Conservation (phyloP, 305 asterid genomes). For the Fraxinus xanthoxyloides region DNA sequence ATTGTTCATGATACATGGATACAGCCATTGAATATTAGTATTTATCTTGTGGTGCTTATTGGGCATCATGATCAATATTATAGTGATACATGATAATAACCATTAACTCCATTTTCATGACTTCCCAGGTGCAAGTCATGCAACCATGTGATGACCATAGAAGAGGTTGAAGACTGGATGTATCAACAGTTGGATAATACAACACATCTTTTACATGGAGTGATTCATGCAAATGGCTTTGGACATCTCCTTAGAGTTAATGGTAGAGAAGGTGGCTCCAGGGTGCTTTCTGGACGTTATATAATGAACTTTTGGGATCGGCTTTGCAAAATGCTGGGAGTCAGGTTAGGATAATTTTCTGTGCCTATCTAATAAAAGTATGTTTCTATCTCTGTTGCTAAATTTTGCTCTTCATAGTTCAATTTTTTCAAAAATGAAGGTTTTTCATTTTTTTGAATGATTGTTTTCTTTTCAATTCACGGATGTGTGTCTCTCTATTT, state of each 20-base stretch:
- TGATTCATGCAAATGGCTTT: conserved; percentile 78
- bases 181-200: conserved; percentile 85
- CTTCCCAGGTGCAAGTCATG: conserved; percentile 76
- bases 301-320: conserved; percentile 94
- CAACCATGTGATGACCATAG: conserved; percentile 71
- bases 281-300: conserved; percentile 67
- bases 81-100: neutral
- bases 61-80: neutral
- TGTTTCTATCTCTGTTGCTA: neutral
- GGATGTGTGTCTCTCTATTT: neutral
- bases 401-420: neutral
- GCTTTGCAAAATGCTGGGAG: conserved; percentile 76
- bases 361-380: neutral
- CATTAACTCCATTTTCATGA: neutral
- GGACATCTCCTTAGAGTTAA: conserved; percentile 95
- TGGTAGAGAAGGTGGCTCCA: conserved; percentile 96
- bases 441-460: neutral
- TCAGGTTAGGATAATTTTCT: conserved; percentile 45
- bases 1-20: neutral
- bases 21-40: neutral
- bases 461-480: neutral
- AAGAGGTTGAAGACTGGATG: conserved; percentile 94
- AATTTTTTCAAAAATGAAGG: neutral
- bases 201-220: conserved; percentile 82
- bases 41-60: neutral